Base-by-base conservation (phyloP, 805 yeast genomes). In the Saccharomycopsis sp. region DNA sequence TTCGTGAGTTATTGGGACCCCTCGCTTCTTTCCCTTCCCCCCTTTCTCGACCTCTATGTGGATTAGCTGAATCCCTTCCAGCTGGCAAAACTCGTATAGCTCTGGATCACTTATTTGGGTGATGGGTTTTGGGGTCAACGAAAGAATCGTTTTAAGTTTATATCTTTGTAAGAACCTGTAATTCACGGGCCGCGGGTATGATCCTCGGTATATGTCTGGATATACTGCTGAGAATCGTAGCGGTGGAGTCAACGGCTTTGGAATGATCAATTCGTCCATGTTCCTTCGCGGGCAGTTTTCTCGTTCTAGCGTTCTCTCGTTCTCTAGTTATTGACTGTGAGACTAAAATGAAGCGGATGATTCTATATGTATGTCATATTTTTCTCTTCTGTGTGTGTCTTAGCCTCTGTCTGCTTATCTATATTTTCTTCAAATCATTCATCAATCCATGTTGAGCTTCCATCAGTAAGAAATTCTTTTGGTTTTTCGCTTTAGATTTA, bases 141-240 rank as follows among this genome's bases (percentile, higher is more conserved):
- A 85, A 3, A 92, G 75, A 54, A 92, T 83, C 8, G 91, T 85
- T 65, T 78, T 83, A 57, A 94, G 75, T 47, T 79, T 72, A 34
- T 91, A 75, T 37, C 89, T 77, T 62, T 78, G 74, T 8, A 94
- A 73, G 66, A 85, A 94, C 7, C 84, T 76, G 60, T 80, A 76
- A 66, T 90, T 91, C 57, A 84, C 78, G 52, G 83, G 82, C 55
- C 94, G 78, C 1, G 98, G 98, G 64, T 87, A 89, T 1, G 95
- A 86, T 0, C 98, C 98, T 51, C 98, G 73, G 65, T 84, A 87
- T 2, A 92, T 72, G 53, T 79, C 75, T 1, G 87, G 82, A 64
- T 86, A 89, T 1, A 91, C 81, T 15, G 82, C 75, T 53, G 84
- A 82, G 70, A 87, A 94, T 59, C 90, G 77, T 60, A 91, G 74